Evolutionary conservation across 371 early-diverging fungal species (phyloP).

Genomic region (Chytridium lagenaria): DNA sequence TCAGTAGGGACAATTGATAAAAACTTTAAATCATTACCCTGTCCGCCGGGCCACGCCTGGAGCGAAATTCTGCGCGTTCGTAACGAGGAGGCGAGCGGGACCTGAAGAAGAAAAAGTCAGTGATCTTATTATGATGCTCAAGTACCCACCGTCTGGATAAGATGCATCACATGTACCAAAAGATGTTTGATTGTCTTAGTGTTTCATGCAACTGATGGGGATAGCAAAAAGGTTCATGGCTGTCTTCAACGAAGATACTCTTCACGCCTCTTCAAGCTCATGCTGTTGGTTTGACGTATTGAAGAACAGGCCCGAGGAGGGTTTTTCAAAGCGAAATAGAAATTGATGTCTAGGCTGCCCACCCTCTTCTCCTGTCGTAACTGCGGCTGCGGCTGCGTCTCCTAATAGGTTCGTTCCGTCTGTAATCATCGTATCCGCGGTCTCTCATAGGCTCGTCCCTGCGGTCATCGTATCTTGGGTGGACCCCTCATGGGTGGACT

Average conservation of each 20-base stretch:
- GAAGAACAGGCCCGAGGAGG: not conserved
- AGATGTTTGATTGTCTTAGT: not conserved
- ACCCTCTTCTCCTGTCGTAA: constrained; percentile 22
- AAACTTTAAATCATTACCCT: not conserved
- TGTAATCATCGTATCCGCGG: not conserved
- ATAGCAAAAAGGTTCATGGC: too few species aligned
- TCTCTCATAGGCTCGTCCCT: constrained; percentile 9
- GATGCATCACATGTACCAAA: not conserved
- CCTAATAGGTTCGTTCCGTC: not conserved
- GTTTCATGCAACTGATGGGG: not conserved
- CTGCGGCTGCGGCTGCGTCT: constrained; percentile 19
- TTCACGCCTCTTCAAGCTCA: constrained; percentile 20
- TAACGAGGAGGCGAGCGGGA: not conserved
- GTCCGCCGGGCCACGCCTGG: not conserved
- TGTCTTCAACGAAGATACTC: too few species aligned
- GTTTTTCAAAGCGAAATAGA: not conserved
- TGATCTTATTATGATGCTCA: not conserved
- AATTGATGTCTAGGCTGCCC: not conserved
- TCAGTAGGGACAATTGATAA: too few species aligned
- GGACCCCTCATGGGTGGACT: not conserved
- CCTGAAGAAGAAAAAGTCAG: not conserved
- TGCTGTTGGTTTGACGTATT: not conserved
- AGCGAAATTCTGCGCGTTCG: not conserved
- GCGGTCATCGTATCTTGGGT: not conserved
- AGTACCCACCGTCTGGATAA: not conserved